Evolutionary conservation across 306 rosid genomes (phyloP).

Genomic region (Castanea sativa): DNA sequence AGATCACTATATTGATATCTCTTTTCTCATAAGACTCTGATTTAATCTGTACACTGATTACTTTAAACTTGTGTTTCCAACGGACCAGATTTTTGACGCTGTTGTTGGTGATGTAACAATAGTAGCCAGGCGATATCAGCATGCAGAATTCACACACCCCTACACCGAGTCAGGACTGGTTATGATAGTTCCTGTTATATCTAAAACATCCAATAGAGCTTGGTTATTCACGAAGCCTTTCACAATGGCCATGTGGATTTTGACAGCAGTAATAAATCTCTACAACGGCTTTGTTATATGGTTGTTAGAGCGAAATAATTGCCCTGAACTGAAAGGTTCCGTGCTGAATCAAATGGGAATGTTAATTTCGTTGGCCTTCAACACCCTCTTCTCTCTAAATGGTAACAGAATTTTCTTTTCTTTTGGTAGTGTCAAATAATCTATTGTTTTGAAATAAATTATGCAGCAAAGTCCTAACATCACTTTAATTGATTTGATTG

Average conservation of each 20-base stretch:
- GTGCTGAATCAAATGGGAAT: slow-evolving; percentile 37
- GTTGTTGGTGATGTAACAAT: slow-evolving; percentile 48
- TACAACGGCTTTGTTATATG: slow-evolving; percentile 51
- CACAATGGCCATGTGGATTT: slow-evolving; percentile 43
- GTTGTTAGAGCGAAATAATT: slow-evolving; percentile 40
- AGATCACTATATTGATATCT: no score
- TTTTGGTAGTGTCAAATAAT: no score
- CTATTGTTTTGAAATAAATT: background rate
- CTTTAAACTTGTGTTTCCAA: background rate
- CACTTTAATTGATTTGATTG: background rate
- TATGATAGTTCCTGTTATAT: slow-evolving; percentile 43
- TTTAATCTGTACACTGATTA: background rate
- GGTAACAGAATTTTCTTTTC: slow-evolving; percentile 26
- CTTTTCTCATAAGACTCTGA: no score
- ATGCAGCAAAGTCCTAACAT: background rate
- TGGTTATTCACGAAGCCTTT: slow-evolving; percentile 48
- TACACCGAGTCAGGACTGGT: slow-evolving; percentile 43
- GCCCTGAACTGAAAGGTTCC: slow-evolving; percentile 32
- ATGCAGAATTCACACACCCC: slow-evolving; percentile 46
- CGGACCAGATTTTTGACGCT: slow-evolving; percentile 43
- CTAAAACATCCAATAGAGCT: slow-evolving; percentile 17
- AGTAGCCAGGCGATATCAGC: slow-evolving; percentile 17
- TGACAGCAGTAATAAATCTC: slow-evolving; percentile 21
- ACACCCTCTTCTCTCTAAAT: slow-evolving; percentile 33
- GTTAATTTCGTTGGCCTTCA: slow-evolving; percentile 41